A percentile compares a stretch with the other conserved stretches of the same genome.
phyloP scores from a whole-genome alignment of 73 alveolate species.

The Paramecium tetraurelia region DNA sequence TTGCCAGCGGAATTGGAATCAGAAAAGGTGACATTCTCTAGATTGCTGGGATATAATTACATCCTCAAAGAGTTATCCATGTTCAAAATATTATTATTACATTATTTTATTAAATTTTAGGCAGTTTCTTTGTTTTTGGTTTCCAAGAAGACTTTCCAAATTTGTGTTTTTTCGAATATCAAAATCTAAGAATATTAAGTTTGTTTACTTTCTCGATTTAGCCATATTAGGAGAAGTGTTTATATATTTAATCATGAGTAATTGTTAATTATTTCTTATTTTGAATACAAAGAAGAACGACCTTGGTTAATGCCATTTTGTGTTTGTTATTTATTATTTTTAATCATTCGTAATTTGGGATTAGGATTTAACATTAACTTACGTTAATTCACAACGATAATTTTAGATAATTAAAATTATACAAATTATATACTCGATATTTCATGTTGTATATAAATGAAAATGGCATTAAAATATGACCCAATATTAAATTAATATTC shows the following conservation, averaged over 20 bases:
- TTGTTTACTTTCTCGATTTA: background rate
- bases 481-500: background rate
- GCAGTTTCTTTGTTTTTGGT: background rate
- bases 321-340: background rate
- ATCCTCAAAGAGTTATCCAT: background rate
- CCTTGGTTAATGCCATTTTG: conserved; percentile 34
- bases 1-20: background rate
- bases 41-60: background rate
- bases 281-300: conserved; percentile 40
- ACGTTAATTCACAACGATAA: conserved; percentile 32
- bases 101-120: background rate
- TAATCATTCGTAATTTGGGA: background rate
- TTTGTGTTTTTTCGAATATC: background rate
- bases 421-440: background rate
- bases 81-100: background rate
- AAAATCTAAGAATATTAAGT: background rate
- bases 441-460: background rate
- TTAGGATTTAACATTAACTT: background rate
- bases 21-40: background rate
- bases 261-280: conserved; percentile 7
- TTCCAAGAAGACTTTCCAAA: conserved; percentile 29
- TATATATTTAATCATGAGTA: background rate
- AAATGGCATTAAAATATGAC: background rate
- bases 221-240: background rate
- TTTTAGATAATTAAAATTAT: conserved; percentile 13